Evolutionary conservation across 495 filamentous ascomycete species (phyloP).

Genomic region (Geopyxis carbonaria): DNA sequence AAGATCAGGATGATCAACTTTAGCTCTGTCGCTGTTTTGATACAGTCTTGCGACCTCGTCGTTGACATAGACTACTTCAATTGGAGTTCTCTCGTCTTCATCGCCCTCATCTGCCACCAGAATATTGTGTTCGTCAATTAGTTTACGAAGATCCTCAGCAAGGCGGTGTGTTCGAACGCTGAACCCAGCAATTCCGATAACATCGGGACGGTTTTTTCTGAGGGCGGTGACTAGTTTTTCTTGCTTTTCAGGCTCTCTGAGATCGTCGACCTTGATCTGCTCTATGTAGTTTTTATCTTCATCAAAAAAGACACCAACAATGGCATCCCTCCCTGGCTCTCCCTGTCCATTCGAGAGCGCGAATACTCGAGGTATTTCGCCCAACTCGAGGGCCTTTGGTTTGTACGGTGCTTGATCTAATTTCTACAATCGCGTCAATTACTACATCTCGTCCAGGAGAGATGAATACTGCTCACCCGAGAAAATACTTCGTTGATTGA

Average conservation of each 20-base stretch:
- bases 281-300: conserved; percentile 81
- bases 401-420: conserved; percentile 94
- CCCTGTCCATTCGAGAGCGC: conserved; percentile 70
- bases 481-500: conserved; percentile 70
- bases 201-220: conserved; percentile 63
- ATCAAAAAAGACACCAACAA: conserved; percentile 83
- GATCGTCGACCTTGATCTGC: conserved; percentile 65
- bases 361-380: conserved; percentile 74
- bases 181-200: conserved; percentile 79
- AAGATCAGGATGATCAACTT: conserved; percentile 60
- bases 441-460: neutral
- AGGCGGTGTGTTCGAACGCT: conserved; percentile 73
- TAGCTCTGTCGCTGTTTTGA: conserved; percentile 71
- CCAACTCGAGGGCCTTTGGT: conserved; percentile 79
- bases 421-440: conserved; percentile 27
- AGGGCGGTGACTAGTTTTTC: conserved; percentile 57
- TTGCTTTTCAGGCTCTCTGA: conserved; percentile 52
- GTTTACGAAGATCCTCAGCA: conserved; percentile 54
- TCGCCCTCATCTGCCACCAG: conserved; percentile 43
- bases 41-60: conserved; percentile 92
- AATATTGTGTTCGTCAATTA: conserved; percentile 58
- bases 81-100: conserved; percentile 38
- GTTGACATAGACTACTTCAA: conserved; percentile 84
- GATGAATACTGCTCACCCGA: conserved; percentile 28
- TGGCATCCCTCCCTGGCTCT: conserved; percentile 52